These are phyloP conservation scores for Buddleja alternifolia DNA, from an alignment of 257 asterid species.

Conservation along the genomic window DNA sequence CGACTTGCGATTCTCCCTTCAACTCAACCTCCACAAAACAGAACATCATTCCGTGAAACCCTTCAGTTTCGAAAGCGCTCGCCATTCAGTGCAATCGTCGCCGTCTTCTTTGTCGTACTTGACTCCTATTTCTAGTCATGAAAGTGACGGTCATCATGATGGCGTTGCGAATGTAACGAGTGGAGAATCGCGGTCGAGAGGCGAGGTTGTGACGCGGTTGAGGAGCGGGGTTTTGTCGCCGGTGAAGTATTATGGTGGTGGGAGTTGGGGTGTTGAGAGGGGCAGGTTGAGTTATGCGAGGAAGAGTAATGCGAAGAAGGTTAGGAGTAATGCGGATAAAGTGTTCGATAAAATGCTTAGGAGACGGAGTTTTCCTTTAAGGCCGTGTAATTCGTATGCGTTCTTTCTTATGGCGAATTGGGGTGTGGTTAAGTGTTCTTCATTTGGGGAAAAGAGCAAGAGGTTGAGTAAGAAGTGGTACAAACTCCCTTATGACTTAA, in stretches of 20 bases:
- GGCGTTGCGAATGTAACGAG: background rate
- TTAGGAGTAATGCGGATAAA: slow-evolving; percentile 3
- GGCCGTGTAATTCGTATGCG: slow-evolving; percentile 43
- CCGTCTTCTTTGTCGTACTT: slow-evolving; percentile 29
- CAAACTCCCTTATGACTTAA: slow-evolving; percentile 31
- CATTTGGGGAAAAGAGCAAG: slow-evolving; percentile 44
- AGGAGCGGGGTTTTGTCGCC: slow-evolving; percentile 45
- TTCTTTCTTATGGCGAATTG: slow-evolving; percentile 42
- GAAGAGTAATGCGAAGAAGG: background rate
- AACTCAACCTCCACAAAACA: slow-evolving; percentile 32
- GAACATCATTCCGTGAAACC: slow-evolving; percentile 3
- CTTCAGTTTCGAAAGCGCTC: background rate
- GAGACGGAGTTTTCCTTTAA: slow-evolving; percentile 29
- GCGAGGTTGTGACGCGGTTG: slow-evolving; percentile 39
- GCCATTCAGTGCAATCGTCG: slow-evolving; percentile 14
- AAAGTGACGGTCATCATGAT: background rate
- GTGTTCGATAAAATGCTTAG: slow-evolving; percentile 36
- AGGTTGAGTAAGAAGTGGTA: slow-evolving; percentile 37
- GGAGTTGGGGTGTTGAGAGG: background rate
- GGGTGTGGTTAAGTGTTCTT: slow-evolving; percentile 34
- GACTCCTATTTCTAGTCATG: slow-evolving; percentile 33
- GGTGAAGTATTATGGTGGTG: slow-evolving; percentile 24
- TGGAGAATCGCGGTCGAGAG: slow-evolving; percentile 13
- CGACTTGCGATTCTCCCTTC: slow-evolving; percentile 44
- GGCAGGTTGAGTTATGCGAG: slow-evolving; percentile 19